Evolutionary conservation across 371 early-diverging fungal genomes (phyloP).

Genomic region (Umbelopsis sp.): DNA sequence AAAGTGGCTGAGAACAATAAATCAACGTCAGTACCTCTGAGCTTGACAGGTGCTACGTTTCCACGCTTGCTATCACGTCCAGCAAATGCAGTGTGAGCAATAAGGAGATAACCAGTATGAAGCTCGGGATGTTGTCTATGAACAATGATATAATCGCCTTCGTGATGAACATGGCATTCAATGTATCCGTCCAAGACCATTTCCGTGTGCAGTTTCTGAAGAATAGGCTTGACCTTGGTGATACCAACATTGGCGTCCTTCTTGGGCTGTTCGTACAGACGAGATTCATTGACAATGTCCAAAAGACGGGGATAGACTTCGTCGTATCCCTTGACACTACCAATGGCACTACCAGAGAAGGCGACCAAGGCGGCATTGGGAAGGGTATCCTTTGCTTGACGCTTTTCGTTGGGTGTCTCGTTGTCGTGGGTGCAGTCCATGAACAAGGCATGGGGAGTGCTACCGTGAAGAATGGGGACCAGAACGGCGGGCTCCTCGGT

Average conservation of each 20-base stretch:
- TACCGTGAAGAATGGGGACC: conserved; percentile 46
- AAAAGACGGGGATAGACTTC: conserved; percentile 85
- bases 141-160: conserved; percentile 87
- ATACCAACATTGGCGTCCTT: conserved; percentile 63
- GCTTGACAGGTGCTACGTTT: conserved; percentile 62
- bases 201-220: conserved; percentile 77
- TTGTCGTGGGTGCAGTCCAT: conserved; percentile 99
- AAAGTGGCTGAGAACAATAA: conserved; percentile 59
- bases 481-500: conserved; percentile 42
- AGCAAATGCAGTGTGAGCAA: conserved; percentile 86
- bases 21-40: conserved; percentile 62
- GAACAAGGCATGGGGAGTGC: conserved; percentile 88
- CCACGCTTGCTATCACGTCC: conserved; percentile 33
- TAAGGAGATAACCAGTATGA: conserved; percentile 88
- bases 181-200: conserved; percentile 83
- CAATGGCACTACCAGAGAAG: conserved; percentile 89
- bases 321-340: conserved; percentile 96
- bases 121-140: conserved; percentile 92
- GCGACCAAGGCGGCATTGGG: conserved; percentile 91
- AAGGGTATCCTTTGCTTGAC: conserved; percentile 84
- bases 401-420: conserved; percentile 91
- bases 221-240: conserved; percentile 69
- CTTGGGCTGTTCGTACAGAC: conserved; percentile 66
- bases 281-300: conserved; percentile 86
- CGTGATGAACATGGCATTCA: conserved; percentile 95